A percentile compares a stretch with the other conserved stretches of the same genome.
These are phyloP conservation scores for Solanum boliviense DNA, from an alignment of 257 asterid species.

Conservation along the genomic window DNA sequence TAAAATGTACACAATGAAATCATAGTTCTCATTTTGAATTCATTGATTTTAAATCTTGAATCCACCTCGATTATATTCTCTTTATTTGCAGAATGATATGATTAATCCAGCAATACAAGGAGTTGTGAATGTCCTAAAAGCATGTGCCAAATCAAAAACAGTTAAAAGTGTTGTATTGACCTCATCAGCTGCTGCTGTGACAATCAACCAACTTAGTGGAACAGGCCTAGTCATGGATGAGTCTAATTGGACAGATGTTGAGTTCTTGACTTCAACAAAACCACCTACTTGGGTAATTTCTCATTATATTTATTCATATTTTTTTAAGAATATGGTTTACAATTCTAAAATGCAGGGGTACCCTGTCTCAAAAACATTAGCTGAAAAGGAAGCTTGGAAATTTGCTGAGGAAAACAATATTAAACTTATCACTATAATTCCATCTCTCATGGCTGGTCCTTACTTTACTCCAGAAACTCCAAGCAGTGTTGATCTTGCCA, in stretches of 20 bases:
- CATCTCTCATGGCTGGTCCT: conserved; percentile 17
- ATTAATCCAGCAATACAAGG: conserved; percentile 19
- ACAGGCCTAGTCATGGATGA: conserved; percentile 14
- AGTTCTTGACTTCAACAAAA: conserved; percentile 6
- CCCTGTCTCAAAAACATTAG: conserved; percentile 20
- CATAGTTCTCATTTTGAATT: background rate
- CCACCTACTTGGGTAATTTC: conserved; percentile 16
- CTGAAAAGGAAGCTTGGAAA: conserved; percentile 23
- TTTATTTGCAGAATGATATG: conserved; percentile 9
- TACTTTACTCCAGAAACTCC: conserved; percentile 9
- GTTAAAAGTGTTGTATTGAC: conserved; percentile 13
- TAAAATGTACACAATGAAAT: background rate
- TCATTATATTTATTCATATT: background rate
- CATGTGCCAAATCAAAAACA: conserved; percentile 5
- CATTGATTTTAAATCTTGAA: background rate
- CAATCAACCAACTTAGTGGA: conserved; percentile 1
- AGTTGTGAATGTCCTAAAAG: conserved; percentile 7
- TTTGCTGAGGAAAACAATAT: conserved; percentile 10
- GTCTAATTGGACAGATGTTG: conserved; percentile 15
- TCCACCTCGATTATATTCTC: background rate
- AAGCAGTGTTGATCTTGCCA: conserved; percentile 7
- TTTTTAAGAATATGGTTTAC: background rate
- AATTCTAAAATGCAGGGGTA: conserved; percentile 1
- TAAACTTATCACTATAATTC: conserved; percentile 12
- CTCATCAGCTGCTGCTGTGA: conserved; percentile 18